Conservation (phyloP, 2,329 filamentous ascomycete species). For the Sporothrix euskadiensis region DNA sequence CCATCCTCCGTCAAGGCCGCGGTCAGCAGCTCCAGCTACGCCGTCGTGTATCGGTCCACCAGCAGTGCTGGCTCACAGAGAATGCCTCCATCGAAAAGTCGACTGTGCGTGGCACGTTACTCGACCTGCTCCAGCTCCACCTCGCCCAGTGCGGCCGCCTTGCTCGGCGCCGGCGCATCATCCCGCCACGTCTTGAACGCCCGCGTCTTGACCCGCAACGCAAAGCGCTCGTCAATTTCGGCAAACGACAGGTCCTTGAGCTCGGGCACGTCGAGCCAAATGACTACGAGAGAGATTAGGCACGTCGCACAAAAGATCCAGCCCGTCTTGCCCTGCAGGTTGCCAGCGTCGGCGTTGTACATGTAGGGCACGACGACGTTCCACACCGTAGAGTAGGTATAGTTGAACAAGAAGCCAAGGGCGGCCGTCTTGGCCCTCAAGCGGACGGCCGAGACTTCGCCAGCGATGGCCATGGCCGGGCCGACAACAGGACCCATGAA, state of each 20-base stretch:
- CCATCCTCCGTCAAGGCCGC: background rate
- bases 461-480: conserved; percentile 14
- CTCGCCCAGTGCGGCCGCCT: background rate
- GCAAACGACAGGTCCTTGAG: background rate
- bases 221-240: background rate
- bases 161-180: background rate
- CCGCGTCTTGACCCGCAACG: background rate
- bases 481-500: conserved; percentile 10
- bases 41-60: background rate
- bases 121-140: background rate
- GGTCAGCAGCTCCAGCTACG: background rate
- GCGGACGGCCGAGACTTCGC: conserved; percentile 13
- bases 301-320: background rate
- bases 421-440: conserved; percentile 3
- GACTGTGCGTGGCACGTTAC: too few relatives aligned
- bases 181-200: background rate
- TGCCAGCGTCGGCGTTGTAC: conserved; percentile 22
- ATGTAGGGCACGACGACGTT: conserved; percentile 27
- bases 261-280: background rate
- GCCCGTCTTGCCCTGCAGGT: conserved; percentile 18
- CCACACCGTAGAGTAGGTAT: conserved; percentile 13
- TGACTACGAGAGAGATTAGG: background rate
- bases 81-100: too few relatives aligned
- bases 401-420: conserved; percentile 21
- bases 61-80: background rate